Base-by-base conservation (phyloP, 192 early-diverging fungal genomes). In the Phlyctochytrium arcticum region DNA sequence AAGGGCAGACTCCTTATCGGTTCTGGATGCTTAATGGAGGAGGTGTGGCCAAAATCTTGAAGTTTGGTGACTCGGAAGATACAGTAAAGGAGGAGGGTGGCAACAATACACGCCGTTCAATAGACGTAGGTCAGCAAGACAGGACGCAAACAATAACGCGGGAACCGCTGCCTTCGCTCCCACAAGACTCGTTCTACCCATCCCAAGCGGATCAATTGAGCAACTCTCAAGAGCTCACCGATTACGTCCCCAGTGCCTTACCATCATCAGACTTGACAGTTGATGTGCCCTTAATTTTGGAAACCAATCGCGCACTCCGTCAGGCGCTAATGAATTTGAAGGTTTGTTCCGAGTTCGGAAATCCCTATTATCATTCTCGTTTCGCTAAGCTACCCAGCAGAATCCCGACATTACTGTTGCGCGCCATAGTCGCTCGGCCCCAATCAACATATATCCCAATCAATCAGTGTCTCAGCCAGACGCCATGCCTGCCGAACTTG, bases 281-380 rank as follows among this genome's bases (percentile, higher is more conserved):
- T 21, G 62, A 64, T 35, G 29, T 64, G 49, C 35, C 50, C 17
- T n/a, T 8, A 10, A 57, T 66, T 66, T 8, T 66, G 64, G 5
- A 57, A 15, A 54, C 46, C n/a, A 66, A 57, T 44, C 51, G 64
- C 12, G 34, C 24, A 46, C 33, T 66, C 4, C 64, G 62, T 21
- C 7, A n/a, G 10, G 23, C 62, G 6, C 19, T 57, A n/a, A 37
- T 66, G 36, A 34, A 48, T 37, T 9, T 39, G 29, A 66, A 57
- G 54, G 54, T 57, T 21, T 26, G 58, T n/a, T n/a, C n/a, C n/a
- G n/a, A n/a, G n/a, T n/a, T n/a, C n/a, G n/a, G n/a, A n/a, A n/a
- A n/a, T n/a, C n/a, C n/a, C n/a, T 3, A 29, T 12, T 50, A 32
- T 36, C n/a, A 17, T n/a, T 36, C 55, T n/a, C n/a, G n/a, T n/a